phyloP scores from a whole-genome alignment of 2,329 filamentous ascomycete species.

The Plectosphaerella sp. region DNA sequence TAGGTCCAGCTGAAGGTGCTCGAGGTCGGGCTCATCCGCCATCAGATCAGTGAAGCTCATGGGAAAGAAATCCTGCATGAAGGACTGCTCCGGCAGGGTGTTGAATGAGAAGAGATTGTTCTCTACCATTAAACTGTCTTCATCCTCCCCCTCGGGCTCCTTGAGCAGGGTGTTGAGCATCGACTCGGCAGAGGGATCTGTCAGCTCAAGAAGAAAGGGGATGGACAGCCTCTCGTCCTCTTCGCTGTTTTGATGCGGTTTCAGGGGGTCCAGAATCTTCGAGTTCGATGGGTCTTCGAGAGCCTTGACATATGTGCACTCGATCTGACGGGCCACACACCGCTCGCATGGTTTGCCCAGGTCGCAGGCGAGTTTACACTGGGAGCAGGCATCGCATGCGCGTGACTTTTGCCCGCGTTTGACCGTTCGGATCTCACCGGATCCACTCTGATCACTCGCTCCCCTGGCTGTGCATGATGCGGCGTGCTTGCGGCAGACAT shows the following conservation, averaged over 20 bases:
- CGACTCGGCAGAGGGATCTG: constrained; percentile 17
- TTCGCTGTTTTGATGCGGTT: background rate
- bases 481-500: constrained; percentile 21
- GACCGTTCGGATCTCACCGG: constrained; percentile 10
- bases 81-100: background rate
- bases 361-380: constrained; percentile 22
- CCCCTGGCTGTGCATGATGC: constrained; percentile 14
- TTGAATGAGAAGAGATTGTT: background rate
- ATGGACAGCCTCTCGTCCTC: constrained; percentile 15
- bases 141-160: constrained; percentile 7
- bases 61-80: constrained; percentile 8
- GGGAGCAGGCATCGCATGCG: constrained; percentile 22
- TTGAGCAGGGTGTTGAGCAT: constrained; percentile 15
- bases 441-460: background rate
- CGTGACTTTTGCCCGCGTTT: constrained; percentile 20
- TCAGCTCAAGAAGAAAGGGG: constrained; percentile 18
- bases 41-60: constrained; percentile 8
- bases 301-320: constrained; percentile 14
- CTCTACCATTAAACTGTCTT: background rate
- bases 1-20: constrained; percentile 6
- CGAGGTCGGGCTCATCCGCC: constrained; percentile 4
- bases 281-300: background rate
- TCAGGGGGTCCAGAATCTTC: background rate
- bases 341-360: constrained; percentile 17
- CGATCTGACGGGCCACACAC: constrained; percentile 14